These are phyloP conservation scores for Trichoderma sp. DNA, from an alignment of 2,329 filamentous ascomycete species.

Conservation along the genomic window DNA sequence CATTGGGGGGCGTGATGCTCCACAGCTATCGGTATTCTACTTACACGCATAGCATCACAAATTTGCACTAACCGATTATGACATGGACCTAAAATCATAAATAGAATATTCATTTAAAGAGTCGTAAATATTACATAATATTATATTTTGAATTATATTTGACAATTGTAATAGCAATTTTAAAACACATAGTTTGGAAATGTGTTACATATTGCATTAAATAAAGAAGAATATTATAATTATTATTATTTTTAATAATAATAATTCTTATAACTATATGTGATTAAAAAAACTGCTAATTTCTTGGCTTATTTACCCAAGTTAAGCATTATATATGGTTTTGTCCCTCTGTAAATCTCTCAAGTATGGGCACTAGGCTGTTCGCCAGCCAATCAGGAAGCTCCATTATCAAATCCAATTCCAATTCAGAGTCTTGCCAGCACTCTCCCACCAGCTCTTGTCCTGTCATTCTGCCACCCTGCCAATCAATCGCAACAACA, in stretches of 20 bases:
- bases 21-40: not conserved
- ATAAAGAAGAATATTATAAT: not conserved
- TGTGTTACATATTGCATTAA: not conserved
- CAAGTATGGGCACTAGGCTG: not conserved
- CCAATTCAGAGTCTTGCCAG: constrained; percentile 17
- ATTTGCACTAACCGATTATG: not conserved
- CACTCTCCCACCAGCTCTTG: constrained; percentile 40
- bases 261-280: not conserved
- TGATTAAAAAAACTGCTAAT: not conserved
- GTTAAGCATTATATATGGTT: not conserved
- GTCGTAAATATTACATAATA: not conserved
- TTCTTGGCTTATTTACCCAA: not conserved
- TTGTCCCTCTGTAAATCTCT: not conserved
- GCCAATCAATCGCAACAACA: constrained; percentile 31
- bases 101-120: not conserved
- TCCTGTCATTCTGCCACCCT: constrained; percentile 25
- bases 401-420: constrained; percentile 15
- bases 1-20: not conserved
- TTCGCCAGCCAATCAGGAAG: constrained; percentile 6
- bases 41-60: not conserved
- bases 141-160: not conserved
- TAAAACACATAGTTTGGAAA: not conserved
- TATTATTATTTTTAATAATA: not conserved
- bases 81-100: not conserved
- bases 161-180: not conserved